These are phyloP conservation scores for Trichophyton mentagrophytes DNA, from an alignment of 2,329 filamentous ascomycete genomes.

Conservation along the genomic window DNA sequence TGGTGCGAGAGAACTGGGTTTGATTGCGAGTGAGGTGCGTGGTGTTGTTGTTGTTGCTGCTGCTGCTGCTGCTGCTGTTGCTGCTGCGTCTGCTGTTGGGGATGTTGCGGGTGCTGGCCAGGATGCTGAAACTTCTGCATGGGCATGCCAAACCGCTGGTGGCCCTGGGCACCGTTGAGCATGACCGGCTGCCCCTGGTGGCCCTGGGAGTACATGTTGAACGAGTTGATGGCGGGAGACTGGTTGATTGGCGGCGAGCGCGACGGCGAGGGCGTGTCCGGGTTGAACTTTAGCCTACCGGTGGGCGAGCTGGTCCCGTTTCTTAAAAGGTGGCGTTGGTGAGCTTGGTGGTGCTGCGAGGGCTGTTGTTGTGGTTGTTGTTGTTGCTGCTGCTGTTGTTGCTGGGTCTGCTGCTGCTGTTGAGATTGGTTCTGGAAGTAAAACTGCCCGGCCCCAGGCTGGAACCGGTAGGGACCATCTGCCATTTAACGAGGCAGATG, in stretches of 20 bases:
- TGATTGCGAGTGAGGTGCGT: slow-evolving; percentile 31
- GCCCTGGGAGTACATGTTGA: slow-evolving; percentile 37
- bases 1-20: slow-evolving; percentile 36
- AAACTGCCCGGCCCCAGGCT: slow-evolving; percentile 41
- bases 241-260: slow-evolving; percentile 35
- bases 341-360: slow-evolving; percentile 28
- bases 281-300: slow-evolving; percentile 33
- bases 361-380: slow-evolving; percentile 20
- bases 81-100: slow-evolving; percentile 25
- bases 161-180: slow-evolving; percentile 38
- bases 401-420: slow-evolving; percentile 31
- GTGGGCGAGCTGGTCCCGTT: slow-evolving; percentile 36
- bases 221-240: slow-evolving; percentile 31
- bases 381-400: slow-evolving; percentile 30
- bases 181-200: slow-evolving; percentile 38
- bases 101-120: slow-evolving; percentile 33
- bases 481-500: slow-evolving; percentile 41
- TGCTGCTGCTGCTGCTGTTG: slow-evolving; percentile 25
- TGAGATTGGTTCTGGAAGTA: slow-evolving; percentile 32
- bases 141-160: slow-evolving; percentile 39
- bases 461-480: slow-evolving; percentile 44
- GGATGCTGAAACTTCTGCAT: slow-evolving; percentile 37
- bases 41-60: slow-evolving; percentile 27
- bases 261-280: slow-evolving; percentile 37
- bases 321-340: slow-evolving; percentile 33